Conservation (phyloP, 208 protist genomes). For the Leishmania guyanensis region DNA sequence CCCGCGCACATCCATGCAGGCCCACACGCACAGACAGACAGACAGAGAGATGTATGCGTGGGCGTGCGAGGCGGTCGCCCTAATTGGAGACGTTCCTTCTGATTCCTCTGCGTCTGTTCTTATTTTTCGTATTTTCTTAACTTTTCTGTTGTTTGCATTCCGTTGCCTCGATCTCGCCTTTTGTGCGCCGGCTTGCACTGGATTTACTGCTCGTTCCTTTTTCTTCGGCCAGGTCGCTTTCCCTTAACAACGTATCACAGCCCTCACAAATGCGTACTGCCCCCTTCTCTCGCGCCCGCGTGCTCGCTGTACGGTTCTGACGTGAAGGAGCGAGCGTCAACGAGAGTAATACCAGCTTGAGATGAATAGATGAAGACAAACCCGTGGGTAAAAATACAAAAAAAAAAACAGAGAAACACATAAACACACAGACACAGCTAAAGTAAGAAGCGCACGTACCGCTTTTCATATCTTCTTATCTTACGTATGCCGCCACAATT, state of each 20-base stretch:
- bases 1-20: not conserved
- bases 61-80: not conserved
- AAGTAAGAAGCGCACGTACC: constrained; percentile 9
- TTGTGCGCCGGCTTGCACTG: not conserved
- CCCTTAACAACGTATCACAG: not conserved
- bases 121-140: not conserved
- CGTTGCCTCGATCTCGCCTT: not conserved
- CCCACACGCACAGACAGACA: not conserved
- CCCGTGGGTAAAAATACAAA: not conserved
- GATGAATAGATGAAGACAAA: not conserved
- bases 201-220: not conserved
- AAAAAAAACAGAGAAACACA: not conserved
- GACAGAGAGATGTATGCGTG: not conserved
- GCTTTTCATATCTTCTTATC: constrained; percentile 7
- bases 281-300: not conserved
- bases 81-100: not conserved
- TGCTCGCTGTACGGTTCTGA: not conserved
- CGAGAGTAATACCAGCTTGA: not conserved
- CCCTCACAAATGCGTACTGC: not conserved
- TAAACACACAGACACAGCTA: not conserved
- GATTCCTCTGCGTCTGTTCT: not conserved
- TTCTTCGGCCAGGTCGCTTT: not conserved
- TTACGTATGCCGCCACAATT: not conserved
- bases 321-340: not conserved
- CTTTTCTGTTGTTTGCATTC: not conserved